These are phyloP conservation scores for Pulveroboletus sp. DNA, from an alignment of 768 basidiomycete species.

Conservation along the genomic window DNA sequence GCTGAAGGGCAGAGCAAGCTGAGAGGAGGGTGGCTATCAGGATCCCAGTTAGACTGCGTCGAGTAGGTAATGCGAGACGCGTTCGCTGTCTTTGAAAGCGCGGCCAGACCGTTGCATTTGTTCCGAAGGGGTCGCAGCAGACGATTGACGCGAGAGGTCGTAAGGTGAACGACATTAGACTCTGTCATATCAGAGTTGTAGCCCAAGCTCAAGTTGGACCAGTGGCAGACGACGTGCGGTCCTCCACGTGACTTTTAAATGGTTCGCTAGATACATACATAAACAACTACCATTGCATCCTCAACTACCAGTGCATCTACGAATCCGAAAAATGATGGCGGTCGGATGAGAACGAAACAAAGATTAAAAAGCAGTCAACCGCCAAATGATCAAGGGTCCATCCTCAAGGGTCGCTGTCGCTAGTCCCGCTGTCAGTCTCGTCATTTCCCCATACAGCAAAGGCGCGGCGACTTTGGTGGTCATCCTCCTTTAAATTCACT, in stretches of 20 bases:
- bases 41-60: conserved; percentile 19
- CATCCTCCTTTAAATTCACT: conserved; percentile 16
- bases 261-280: background rate
- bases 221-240: conserved; percentile 5
- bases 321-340: background rate
- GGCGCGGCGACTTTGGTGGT: conserved; percentile 41
- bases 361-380: background rate
- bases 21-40: conserved; percentile 30
- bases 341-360: conserved; percentile 3
- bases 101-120: conserved; percentile 40
- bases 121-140: conserved; percentile 45
- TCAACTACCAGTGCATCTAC: background rate
- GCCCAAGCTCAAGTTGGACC: background rate
- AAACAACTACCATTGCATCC: no score
- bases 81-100: conserved; percentile 17
- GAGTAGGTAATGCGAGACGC: conserved; percentile 13
- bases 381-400: background rate
- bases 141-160: conserved; percentile 40
- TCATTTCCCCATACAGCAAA: conserved; percentile 89
- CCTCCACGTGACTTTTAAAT: conserved; percentile 11
- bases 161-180: conserved; percentile 27
- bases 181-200: conserved; percentile 13
- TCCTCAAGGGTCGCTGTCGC: conserved; percentile 54
- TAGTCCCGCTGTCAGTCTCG: conserved; percentile 81
- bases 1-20: conserved; percentile 36